These are phyloP conservation scores for Gelatoporia subvermispora DNA, from an alignment of 768 basidiomycete species.

Conservation along the genomic window DNA sequence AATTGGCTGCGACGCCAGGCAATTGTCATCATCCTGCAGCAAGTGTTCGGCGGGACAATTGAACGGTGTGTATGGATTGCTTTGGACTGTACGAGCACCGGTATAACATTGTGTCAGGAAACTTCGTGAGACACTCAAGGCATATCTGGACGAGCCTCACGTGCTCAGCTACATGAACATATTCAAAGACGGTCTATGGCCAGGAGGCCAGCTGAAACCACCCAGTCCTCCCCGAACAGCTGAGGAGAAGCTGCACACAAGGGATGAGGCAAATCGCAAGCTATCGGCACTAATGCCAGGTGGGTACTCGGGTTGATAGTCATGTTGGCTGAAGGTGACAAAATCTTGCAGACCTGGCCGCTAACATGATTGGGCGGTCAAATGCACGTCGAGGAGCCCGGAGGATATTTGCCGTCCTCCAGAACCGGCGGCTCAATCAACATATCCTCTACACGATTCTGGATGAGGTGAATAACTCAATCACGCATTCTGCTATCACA, in stretches of 20 bases:
- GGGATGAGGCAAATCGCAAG: slow-evolving; percentile 86
- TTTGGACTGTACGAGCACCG: background rate
- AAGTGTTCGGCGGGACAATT: slow-evolving; percentile 92
- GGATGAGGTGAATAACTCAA: slow-evolving; percentile 65
- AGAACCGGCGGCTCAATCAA: slow-evolving; percentile 92
- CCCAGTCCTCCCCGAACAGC: slow-evolving; percentile 60
- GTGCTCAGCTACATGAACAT: slow-evolving; percentile 59
- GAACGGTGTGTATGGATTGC: slow-evolving; percentile 63
- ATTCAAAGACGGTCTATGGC: slow-evolving; percentile 80
- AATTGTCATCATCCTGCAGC: slow-evolving; percentile 93
- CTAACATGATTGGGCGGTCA: slow-evolving; percentile 96
- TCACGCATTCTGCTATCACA: background rate
- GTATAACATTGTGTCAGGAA: slow-evolving; percentile 47
- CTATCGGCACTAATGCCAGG: slow-evolving; percentile 90
- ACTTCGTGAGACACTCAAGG: slow-evolving; percentile 73
- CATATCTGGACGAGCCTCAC: slow-evolving; percentile 62
- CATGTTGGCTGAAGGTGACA: background rate
- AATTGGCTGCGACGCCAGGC: slow-evolving; percentile 96
- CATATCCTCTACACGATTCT: slow-evolving; percentile 85
- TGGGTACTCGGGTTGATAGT: slow-evolving; percentile 22
- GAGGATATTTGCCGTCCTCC: slow-evolving; percentile 88
- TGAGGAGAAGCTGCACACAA: slow-evolving; percentile 75
- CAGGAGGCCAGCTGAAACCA: slow-evolving; percentile 69
- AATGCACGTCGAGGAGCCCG: slow-evolving; percentile 92
- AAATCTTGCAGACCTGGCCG: slow-evolving; percentile 67